phyloP scores from a whole-genome alignment of 129 eudicot species.

The Flaveria sonorensis region DNA sequence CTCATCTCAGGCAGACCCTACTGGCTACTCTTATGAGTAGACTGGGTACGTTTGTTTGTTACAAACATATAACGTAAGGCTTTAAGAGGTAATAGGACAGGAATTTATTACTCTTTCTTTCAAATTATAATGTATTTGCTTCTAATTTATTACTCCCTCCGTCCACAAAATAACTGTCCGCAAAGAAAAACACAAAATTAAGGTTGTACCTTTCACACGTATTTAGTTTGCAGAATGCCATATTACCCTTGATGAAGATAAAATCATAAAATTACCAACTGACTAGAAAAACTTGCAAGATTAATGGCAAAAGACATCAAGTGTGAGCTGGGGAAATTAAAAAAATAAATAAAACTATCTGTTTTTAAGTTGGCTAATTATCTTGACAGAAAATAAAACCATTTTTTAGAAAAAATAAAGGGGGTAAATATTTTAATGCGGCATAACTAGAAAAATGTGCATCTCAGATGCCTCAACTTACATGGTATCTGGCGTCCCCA shows the following conservation, averaged over 20 bases:
- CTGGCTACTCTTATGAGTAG: neutral
- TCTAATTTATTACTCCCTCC: too few relatives aligned
- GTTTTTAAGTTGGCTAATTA: too few relatives aligned
- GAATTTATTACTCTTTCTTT: too few relatives aligned
- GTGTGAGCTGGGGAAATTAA: too few relatives aligned
- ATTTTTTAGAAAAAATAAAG: neutral
- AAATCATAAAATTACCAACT: too few relatives aligned
- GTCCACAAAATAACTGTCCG: neutral
- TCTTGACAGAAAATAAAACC: too few relatives aligned
- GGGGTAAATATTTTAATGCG: neutral
- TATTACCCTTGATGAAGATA: neutral
- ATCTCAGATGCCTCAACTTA: conserved; percentile 44
- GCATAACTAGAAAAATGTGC: neutral
- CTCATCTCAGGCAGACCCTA: neutral
- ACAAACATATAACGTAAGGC: neutral
- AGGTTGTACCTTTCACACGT: neutral
- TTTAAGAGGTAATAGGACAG: too few relatives aligned
- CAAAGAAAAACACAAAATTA: neutral
- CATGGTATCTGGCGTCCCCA: conserved; percentile 98
- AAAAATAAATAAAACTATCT: too few relatives aligned
- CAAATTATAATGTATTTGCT: too few relatives aligned
- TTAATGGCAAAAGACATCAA: too few relatives aligned
- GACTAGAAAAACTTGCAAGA: neutral
- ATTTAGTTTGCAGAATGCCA: neutral
- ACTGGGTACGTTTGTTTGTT: neutral